Conservation (phyloP, 1,284 basidiomycete species). For the Ustanciosporium gigantosporum region DNA sequence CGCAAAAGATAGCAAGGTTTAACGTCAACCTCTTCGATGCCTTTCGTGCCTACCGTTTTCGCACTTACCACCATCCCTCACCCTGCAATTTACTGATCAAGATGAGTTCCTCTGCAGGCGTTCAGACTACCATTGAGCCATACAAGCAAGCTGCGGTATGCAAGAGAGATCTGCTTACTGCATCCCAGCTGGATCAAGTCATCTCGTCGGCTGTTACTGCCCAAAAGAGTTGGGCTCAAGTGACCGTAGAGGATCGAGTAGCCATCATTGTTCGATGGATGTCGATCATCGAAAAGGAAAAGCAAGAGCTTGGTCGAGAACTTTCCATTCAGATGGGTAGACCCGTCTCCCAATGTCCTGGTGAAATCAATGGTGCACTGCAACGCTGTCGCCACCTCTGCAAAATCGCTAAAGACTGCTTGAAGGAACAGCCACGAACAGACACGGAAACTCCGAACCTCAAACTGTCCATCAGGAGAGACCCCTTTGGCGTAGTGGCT, state of each 20-base stretch:
- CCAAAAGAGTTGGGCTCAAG: constrained; percentile 74
- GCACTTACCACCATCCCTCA: too few species aligned
- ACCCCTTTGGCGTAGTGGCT: constrained; percentile 83
- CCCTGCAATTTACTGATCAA: too few species aligned
- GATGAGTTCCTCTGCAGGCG: too few species aligned
- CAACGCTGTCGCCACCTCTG: constrained; percentile 83
- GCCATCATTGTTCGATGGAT: constrained; percentile 76
- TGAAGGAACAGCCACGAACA: constrained; percentile 75
- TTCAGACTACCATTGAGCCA: constrained; percentile 66
- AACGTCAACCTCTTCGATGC: too few species aligned
- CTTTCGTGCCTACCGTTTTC: too few species aligned
- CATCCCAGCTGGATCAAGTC: constrained; percentile 67
- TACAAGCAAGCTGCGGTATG: constrained; percentile 63
- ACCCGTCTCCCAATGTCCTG: constrained; percentile 74
- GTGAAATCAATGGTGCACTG: constrained; percentile 79
- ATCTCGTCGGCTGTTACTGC: constrained; percentile 70
- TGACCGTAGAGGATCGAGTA: constrained; percentile 73
- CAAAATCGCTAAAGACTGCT: constrained; percentile 75
- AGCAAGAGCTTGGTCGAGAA: constrained; percentile 74
- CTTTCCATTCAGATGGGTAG: constrained; percentile 81
- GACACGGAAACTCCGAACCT: constrained; percentile 81
- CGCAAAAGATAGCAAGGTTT: too few species aligned
- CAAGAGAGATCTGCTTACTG: constrained; percentile 62
- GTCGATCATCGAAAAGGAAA: constrained; percentile 68
- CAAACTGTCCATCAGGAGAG: constrained; percentile 77